Evolutionary conservation across 495 filamentous ascomycete species (phyloP).

Genomic region (Trichoderma gamsii): DNA sequence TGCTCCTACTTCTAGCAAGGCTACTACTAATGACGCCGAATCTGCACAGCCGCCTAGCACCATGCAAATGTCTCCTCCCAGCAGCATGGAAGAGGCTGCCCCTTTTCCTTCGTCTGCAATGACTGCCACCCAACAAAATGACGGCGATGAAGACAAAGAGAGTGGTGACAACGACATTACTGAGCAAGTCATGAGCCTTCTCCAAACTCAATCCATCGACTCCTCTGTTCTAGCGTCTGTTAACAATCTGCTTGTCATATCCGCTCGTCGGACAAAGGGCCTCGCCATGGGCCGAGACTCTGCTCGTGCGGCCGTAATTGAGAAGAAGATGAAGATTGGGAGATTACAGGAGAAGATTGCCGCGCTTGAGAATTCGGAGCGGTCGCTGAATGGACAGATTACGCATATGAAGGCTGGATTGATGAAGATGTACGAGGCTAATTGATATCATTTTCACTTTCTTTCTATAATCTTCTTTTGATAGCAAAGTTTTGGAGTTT

Average conservation of each 20-base stretch:
- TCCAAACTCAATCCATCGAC: neutral
- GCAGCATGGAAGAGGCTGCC: neutral
- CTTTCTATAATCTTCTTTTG: neutral
- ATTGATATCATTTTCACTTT: neutral
- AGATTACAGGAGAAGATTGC: slow-evolving; percentile 5
- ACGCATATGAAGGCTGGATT: slow-evolving; percentile 8
- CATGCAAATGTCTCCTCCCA: neutral
- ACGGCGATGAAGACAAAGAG: neutral
- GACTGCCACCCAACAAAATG: neutral
- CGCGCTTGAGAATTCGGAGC: slow-evolving; percentile 13
- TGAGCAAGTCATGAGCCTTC: slow-evolving; percentile 9
- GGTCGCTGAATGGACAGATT: neutral
- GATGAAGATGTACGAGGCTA: slow-evolving; percentile 12
- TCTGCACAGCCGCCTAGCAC: neutral
- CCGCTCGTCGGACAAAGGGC: slow-evolving; percentile 4
- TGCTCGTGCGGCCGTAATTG: neutral
- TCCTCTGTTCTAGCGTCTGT: neutral
- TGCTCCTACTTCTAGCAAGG: neutral
- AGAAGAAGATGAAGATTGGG: slow-evolving; percentile 14
- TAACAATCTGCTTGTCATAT: neutral
- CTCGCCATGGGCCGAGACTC: slow-evolving; percentile 11
- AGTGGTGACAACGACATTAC: neutral
- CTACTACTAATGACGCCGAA: neutral
- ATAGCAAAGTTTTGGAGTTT: neutral
- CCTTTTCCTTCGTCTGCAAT: neutral